Evolutionary conservation across 2,329 filamentous ascomycete genomes (phyloP), one percentile per base, ranked within the genome.

Genomic region (Blastomyces percursus): DNA sequence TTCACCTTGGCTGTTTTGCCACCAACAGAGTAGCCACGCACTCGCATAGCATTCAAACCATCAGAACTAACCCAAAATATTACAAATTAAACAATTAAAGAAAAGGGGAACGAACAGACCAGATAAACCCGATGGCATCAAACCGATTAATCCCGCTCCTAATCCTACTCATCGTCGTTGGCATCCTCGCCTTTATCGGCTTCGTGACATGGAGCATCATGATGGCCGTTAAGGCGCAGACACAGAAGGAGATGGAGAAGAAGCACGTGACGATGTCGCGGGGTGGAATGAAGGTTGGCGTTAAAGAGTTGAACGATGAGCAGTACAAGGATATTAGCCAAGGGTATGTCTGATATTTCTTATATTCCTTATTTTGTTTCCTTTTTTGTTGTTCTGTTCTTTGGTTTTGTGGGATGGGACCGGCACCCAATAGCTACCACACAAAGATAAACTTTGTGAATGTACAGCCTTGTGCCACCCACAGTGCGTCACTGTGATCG

Each of bases 221-320:
- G 35, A 81, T 82, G 69, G 80, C 85, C 65, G 80, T 87, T 59
- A 79, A 81, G 64, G 77, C 82, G 65, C 79, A 80, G 66, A 84
- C 83, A 52, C 78, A 78, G 54, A 78, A 81, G 69, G 83, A 84
- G 67, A 82, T 87, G 81, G 83, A 86, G 74, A 84, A 84, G 77
- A 84, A 84, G 72, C 80, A 87, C 66, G 79, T 87, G 46, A 73
- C 78, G 12, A 81, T 86, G 69, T 80, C 80, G 1, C 83, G 81
- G 69, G 84, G 86, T 54, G 85, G 84, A 27, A 79, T 84, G 66
- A 82, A 82, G 65, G 83, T 87, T 9, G 82, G 81, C 1, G 80
- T 86, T 54, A 84, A 82, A 72, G 81, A 86, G 67, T 67, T 84
- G 12, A 76, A 74, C 32, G 76, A 80, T 4, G 84, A 87, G 75